These are phyloP conservation scores for Clitoria ternatea DNA, from an alignment of 306 rosid genomes.

Conservation along the genomic window DNA sequence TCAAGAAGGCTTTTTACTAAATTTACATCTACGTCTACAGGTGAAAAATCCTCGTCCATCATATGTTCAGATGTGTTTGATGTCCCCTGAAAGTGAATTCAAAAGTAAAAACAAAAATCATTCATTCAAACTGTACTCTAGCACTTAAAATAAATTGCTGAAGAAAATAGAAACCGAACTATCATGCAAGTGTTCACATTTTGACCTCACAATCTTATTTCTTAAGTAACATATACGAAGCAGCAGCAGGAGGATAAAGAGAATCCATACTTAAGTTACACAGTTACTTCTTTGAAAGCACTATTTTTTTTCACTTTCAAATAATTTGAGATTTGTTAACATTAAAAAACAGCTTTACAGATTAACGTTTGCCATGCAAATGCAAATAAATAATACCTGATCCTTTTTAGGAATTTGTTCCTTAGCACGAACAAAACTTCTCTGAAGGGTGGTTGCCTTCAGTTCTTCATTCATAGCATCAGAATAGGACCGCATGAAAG, in stretches of 20 bases:
- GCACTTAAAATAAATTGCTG: neutral
- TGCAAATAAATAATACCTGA: conserved; percentile 47
- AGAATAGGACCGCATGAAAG: conserved; percentile 68
- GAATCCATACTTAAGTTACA: neutral
- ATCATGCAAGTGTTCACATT: neutral
- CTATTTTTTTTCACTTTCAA: neutral
- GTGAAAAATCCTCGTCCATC: conserved; percentile 81
- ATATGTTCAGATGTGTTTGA: conserved; percentile 47
- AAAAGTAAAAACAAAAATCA: neutral
- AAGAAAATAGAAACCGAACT: conserved; percentile 18
- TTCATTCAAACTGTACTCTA: conserved; percentile 12
- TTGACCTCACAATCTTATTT: neutral
- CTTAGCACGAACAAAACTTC: conserved; percentile 77
- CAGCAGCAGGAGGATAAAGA: neutral
- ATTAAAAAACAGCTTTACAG: neutral
- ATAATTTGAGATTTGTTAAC: neutral
- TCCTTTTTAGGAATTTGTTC: conserved; percentile 62
- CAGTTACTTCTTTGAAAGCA: neutral
- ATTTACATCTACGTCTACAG: conserved; percentile 90
- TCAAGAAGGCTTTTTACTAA: conserved; percentile 87
- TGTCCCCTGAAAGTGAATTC: conserved; percentile 54
- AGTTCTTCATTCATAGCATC: conserved; percentile 68
- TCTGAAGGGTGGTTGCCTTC: conserved; percentile 64
- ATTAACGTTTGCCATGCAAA: conserved; percentile 10
- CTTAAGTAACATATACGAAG: neutral